phyloP scores from a whole-genome alignment of 2,329 filamentous ascomycete species.

The Penicillium sp. region DNA sequence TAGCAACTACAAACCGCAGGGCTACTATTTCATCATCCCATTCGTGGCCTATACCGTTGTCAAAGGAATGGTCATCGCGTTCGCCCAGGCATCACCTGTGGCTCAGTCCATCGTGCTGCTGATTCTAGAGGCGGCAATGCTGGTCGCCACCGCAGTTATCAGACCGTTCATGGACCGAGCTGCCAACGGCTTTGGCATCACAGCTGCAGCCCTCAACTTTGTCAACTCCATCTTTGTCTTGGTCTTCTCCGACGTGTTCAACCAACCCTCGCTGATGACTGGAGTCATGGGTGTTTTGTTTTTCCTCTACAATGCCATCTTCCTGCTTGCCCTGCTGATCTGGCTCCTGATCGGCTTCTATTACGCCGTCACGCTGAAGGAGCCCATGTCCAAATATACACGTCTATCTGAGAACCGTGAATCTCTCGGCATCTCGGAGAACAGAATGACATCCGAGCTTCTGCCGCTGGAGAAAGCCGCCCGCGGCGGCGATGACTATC shows the following conservation, averaged over 20 bases:
- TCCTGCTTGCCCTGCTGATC: conserved; percentile 76
- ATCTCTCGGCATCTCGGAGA: conserved; percentile 92
- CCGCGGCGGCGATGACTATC: conserved; percentile 54
- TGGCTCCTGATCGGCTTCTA: conserved; percentile 73
- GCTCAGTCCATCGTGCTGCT: conserved; percentile 81
- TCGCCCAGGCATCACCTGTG: conserved; percentile 66
- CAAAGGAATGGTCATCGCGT: conserved; percentile 83
- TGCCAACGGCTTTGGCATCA: conserved; percentile 93
- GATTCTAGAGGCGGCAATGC: conserved; percentile 72
- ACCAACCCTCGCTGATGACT: conserved; percentile 74
- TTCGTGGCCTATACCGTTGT: conserved; percentile 71
- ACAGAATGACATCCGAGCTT: conserved; percentile 79
- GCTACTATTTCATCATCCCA: conserved; percentile 90
- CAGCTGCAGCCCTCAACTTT: conserved; percentile 84
- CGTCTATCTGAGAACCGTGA: conserved; percentile 93
- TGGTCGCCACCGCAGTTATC: conserved; percentile 76
- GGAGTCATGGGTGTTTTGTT: conserved; percentile 86
- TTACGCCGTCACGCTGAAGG: conserved; percentile 83
- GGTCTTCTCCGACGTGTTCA: conserved; percentile 83
- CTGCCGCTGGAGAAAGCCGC: conserved; percentile 86
- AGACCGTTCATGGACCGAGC: conserved; percentile 98
- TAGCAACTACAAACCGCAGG: conserved; percentile 90
- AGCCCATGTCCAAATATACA: conserved; percentile 90
- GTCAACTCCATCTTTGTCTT: conserved; percentile 84
- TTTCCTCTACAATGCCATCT: conserved; percentile 81